Evolutionary conservation across 352 stramenopile species (phyloP), one percentile per base, ranked within the genome.

Genomic region (Globisporangium mamillatum): DNA sequence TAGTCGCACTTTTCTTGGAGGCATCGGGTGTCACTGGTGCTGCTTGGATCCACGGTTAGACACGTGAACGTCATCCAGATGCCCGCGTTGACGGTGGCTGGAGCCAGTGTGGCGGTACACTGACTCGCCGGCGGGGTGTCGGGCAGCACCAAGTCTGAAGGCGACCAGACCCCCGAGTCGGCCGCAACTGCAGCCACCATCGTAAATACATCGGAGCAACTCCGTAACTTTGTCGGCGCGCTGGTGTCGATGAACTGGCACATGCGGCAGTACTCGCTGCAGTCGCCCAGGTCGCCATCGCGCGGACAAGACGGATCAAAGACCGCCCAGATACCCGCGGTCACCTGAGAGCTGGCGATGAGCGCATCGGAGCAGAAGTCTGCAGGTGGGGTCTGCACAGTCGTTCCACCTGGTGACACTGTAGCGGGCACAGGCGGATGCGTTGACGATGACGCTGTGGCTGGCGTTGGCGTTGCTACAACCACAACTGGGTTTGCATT

Each of bases 231-330:
- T 7, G 12, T 41, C 22, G 64, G 64, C 3, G 59, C 55, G 44
- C 55, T 69, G 56, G 64, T 60, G 12, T 64, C 64, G n/a, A 24
- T 56, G 34, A 69, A 59, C 56, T 69, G 58, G 44, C 64, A 69
- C 56, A 58, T 25, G 14, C 64, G 64, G 32, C 64, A 69, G 56
- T 54, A 69, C 44, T 63, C 22, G 55, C 25, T 64, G 44, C 64
- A 69, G 29, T 69, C 64, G 14, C 25, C 46, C 8, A 25, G 0
- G 44, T 52, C 41, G 16, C n/a, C 34, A 10, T 69, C 64, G 7
- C 55, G 56, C 24, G 64, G 64, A 41, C 64, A 69, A 8, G 64
- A 27, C 5, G 64, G 64, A 24, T 69, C 64, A 10, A 69, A 52
- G 44, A 64, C 27, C 4, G 64, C 58, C 64, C 55, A 69, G 56